Conservation (phyloP, 805 yeast genomes). For the Metschnikowia cubensis region DNA sequence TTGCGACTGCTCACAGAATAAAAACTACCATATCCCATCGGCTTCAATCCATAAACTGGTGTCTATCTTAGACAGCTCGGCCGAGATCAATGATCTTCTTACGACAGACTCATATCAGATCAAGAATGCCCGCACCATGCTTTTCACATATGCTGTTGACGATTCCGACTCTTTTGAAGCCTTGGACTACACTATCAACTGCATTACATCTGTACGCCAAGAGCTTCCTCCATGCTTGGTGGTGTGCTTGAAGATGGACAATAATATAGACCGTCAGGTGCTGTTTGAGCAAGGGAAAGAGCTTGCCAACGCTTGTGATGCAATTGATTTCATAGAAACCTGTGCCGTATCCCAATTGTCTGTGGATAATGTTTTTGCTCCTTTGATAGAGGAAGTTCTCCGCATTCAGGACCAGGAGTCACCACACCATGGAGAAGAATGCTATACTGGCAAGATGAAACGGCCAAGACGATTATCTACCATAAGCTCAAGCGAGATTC, state of each 20-base stretch:
- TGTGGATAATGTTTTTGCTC: constrained; percentile 28
- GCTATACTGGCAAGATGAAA: neutral
- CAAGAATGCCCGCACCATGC: constrained; percentile 25
- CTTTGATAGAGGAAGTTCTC: constrained; percentile 19
- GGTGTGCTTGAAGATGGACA: constrained; percentile 30
- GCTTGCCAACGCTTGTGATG: constrained; percentile 26
- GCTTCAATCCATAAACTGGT: constrained; percentile 18
- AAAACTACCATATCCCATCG: neutral
- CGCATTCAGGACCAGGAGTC: constrained; percentile 1
- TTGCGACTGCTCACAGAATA: neutral
- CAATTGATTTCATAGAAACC: constrained; percentile 28
- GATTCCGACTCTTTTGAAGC: constrained; percentile 25
- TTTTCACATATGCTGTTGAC: constrained; percentile 30
- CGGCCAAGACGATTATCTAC: neutral
- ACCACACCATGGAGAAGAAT: neutral
- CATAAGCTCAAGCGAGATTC: neutral
- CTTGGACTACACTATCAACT: constrained; percentile 26
- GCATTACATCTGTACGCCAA: constrained; percentile 21
- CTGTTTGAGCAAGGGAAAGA: constrained; percentile 25
- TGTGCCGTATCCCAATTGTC: constrained; percentile 20
- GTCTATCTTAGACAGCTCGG: constrained; percentile 30
- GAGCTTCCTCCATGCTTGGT: constrained; percentile 29
- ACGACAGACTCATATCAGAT: constrained; percentile 26
- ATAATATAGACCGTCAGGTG: constrained; percentile 25
- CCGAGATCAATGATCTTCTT: constrained; percentile 25